Evolutionary conservation across 371 early-diverging fungal species (phyloP).

Genomic region (Mucor piriformis): DNA sequence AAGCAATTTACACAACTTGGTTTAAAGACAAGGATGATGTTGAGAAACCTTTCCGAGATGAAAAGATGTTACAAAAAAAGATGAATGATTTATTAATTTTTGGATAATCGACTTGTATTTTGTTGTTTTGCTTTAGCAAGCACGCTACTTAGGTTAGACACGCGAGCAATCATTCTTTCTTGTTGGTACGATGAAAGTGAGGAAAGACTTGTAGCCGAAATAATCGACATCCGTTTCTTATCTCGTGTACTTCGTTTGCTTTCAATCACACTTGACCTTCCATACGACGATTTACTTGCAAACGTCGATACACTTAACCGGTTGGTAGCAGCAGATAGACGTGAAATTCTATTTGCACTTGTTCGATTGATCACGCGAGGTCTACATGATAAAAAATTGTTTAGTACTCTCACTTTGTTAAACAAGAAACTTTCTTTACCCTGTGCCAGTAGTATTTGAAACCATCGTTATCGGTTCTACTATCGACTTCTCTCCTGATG

Average conservation of each 20-base stretch:
- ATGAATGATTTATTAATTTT: neutral
- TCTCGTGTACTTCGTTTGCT: constrained; percentile 26
- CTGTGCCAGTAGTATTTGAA: constrained; percentile 6
- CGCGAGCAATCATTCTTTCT: constrained; percentile 45
- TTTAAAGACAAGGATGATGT: too few relatives aligned
- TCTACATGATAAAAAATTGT: neutral
- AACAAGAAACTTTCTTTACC: constrained; percentile 3
- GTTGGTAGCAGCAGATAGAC: constrained; percentile 20
- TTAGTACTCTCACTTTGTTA: too few relatives aligned
- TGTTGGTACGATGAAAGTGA: constrained; percentile 54
- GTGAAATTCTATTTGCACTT: constrained; percentile 7
- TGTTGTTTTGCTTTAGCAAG: constrained; percentile 16
- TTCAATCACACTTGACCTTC: neutral
- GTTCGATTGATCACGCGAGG: neutral
- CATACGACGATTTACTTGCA: constrained; percentile 6
- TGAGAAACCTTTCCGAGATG: too few relatives aligned
- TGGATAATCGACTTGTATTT: neutral
- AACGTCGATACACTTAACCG: constrained; percentile 17
- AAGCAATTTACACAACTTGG: too few relatives aligned
- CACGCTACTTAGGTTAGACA: constrained; percentile 40
- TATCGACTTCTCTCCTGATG: neutral
- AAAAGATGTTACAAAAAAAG: too few relatives aligned
- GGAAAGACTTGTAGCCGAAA: constrained; percentile 49
- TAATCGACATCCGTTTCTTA: constrained; percentile 41
- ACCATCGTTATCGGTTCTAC: neutral